Base-by-base conservation (phyloP, 805 yeast species). In the Candida awuae region DNA sequence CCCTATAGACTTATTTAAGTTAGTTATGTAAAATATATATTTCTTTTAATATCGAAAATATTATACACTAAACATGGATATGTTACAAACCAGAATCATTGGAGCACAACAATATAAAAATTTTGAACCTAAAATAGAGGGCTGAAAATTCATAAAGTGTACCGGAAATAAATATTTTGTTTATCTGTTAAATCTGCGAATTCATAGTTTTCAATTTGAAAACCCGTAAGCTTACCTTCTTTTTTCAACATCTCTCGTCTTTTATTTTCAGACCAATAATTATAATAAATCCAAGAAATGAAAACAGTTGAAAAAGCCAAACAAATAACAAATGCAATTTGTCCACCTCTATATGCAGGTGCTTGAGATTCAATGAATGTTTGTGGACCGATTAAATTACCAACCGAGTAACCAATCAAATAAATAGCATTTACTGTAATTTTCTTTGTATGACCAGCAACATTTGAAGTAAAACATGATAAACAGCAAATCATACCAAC, bases 401-500 rank as follows among this genome's bases (percentile, higher is more conserved):
- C 84, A 32, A 75, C 71, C 29, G 84, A 75, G 54, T 79, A 83
- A 5, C 76, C 80, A 42, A 81, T 67, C 56, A 82, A 66, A 34
- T 70, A 70, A 26, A 77, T 55, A 6, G 80, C 79, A 38, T 75
- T 73, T 20, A 75, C 68, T 5, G 75, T 68, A 47, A 77, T 66
- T 49, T 80, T 77, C 58, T 84, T 84, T n/a, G 88, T 80, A 45
- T 75, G 73, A 10, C 92, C 92, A 2, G 87, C 77, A 26, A 78
- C 70, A 54, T 82, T 74, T 4, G 74, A 61, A 61, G 44, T 67
- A 50, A 51, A 58, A 26, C 56, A 84, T 4, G 88, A 34, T 18
- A 34, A 20, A 19, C 26, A 18, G 19, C 37, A 34, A 15, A 34
- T 34, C 37, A 34, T 34, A 6, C 19, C 31, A 27, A 34, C 25